Conservation (phyloP, 176 grass and related monocot species). For the Olyra latifolia region DNA sequence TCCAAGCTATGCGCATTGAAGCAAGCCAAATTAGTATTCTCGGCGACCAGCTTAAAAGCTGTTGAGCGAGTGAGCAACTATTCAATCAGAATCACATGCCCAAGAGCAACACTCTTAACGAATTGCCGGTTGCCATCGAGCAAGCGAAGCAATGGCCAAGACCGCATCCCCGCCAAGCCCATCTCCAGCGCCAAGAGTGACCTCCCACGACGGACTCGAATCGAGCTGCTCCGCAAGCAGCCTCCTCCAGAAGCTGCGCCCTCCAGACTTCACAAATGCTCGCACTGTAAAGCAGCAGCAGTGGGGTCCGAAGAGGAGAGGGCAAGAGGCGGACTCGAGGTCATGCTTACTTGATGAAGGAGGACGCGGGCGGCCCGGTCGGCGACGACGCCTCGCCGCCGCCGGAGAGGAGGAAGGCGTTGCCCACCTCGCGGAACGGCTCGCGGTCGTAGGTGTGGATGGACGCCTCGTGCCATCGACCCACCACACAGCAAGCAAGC, state of each 20-base stretch:
- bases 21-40: not conserved
- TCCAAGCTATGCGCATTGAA: not conserved
- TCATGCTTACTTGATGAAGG: slow-evolving; percentile 55
- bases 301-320: not conserved
- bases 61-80: not conserved
- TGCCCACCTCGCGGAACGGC: slow-evolving; percentile 95
- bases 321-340: not conserved
- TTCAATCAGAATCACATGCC: not conserved
- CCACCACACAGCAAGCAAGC: slow-evolving; percentile 27
- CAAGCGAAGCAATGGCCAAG: not conserved
- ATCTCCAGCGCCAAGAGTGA: not conserved
- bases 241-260: not conserved
- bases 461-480: slow-evolving; percentile 51
- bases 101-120: not conserved
- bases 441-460: slow-evolving; percentile 91
- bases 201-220: not conserved
- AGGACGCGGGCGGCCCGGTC: slow-evolving; percentile 24
- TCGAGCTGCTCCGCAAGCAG: not conserved
- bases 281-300: slow-evolving; percentile 18
- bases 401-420: slow-evolving; percentile 96
- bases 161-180: not conserved
- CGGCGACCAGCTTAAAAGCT: not conserved
- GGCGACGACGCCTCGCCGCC: slow-evolving; percentile 89
- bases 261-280: no score
- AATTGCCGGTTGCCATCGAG: not conserved